Percentiles rank a stretch among this genome's conserved stretches.
These are phyloP conservation scores for Claviceps humidiphila DNA, from an alignment of 2,329 filamentous ascomycete genomes.

Conservation along the genomic window DNA sequence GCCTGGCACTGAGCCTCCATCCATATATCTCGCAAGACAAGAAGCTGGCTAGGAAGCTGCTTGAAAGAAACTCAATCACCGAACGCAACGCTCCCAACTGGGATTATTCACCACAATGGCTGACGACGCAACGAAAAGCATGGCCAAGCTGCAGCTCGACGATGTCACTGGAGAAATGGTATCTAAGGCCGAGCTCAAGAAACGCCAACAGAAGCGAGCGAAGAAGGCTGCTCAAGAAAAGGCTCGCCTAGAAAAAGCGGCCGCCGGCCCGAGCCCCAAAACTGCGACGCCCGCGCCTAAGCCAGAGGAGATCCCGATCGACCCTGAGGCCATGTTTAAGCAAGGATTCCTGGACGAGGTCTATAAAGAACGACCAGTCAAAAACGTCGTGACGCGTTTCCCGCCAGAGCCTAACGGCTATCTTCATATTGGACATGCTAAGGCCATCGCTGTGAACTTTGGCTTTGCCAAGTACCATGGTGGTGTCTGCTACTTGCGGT, in stretches of 20 bases:
- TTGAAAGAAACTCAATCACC: background rate
- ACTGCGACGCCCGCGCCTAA: slow-evolving; percentile 4
- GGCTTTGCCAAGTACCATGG: slow-evolving; percentile 79
- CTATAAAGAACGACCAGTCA: slow-evolving; percentile 52
- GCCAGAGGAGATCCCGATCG: slow-evolving; percentile 25
- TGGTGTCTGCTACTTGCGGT: slow-evolving; percentile 42
- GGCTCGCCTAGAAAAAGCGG: slow-evolving; percentile 73
- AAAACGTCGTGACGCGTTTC: slow-evolving; percentile 56
- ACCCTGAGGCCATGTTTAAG: slow-evolving; percentile 63
- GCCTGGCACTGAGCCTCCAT: background rate
- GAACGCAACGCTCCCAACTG: background rate
- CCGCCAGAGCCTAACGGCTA: slow-evolving; percentile 87
- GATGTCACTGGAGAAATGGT: slow-evolving; percentile 52
- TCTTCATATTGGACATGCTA: slow-evolving; percentile 85
- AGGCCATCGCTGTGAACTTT: slow-evolving; percentile 94
- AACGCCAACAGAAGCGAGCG: slow-evolving; percentile 41
- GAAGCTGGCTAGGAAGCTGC: background rate
- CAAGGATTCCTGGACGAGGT: slow-evolving; percentile 63
- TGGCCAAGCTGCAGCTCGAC: slow-evolving; percentile 46
- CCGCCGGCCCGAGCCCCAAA: slow-evolving; percentile 39
- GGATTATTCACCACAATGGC: slow-evolving; percentile 25
- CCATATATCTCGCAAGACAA: background rate
- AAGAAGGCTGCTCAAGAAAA: slow-evolving; percentile 48
- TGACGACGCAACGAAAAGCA: slow-evolving; percentile 31
- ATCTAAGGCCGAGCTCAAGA: slow-evolving; percentile 49